phyloP scores from a whole-genome alignment of 148 eudicot genomes.

The Fagopyrum esculentum region DNA sequence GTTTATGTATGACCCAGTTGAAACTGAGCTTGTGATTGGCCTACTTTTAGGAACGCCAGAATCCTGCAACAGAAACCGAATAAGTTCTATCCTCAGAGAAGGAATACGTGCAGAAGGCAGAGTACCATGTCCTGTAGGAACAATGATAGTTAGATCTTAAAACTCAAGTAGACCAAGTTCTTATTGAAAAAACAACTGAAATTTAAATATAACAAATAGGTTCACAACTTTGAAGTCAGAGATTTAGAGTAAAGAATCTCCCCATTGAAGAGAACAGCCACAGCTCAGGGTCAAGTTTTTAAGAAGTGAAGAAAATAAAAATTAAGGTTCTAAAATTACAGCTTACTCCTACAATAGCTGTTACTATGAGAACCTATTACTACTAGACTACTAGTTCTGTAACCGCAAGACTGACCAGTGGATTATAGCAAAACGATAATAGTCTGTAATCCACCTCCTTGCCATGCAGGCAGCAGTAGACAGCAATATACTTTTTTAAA shows the following conservation, averaged over 20 bases:
- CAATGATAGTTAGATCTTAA: not conserved
- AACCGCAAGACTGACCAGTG: too few species aligned
- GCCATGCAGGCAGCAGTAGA: too few species aligned
- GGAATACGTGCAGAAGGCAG: conserved; percentile 54
- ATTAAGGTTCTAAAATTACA: not conserved
- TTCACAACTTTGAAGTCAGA: not conserved
- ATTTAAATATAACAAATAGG: not conserved
- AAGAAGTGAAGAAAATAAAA: not conserved
- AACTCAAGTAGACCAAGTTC: not conserved
- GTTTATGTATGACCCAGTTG: conserved; percentile 40
- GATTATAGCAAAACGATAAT: too few species aligned
- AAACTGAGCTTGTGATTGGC: conserved; percentile 30
- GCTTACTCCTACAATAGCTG: not conserved
- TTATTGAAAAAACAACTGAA: not conserved
- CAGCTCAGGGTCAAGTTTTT: conserved; percentile 5
- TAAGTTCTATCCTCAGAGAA: conserved; percentile 71
- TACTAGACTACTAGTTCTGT: too few species aligned
- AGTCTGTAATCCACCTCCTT: too few species aligned
- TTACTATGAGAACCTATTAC: not conserved
- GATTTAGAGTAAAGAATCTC: not conserved
- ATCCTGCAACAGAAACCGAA: conserved; percentile 66
- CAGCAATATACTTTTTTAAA: too few species aligned
- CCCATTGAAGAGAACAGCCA: not conserved
- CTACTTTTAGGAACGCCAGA: conserved; percentile 49
- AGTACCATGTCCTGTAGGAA: conserved; percentile 65